Evolutionary conservation across 2,329 filamentous ascomycete genomes (phyloP).

Genomic region (Colletotrichum eleusines): DNA sequence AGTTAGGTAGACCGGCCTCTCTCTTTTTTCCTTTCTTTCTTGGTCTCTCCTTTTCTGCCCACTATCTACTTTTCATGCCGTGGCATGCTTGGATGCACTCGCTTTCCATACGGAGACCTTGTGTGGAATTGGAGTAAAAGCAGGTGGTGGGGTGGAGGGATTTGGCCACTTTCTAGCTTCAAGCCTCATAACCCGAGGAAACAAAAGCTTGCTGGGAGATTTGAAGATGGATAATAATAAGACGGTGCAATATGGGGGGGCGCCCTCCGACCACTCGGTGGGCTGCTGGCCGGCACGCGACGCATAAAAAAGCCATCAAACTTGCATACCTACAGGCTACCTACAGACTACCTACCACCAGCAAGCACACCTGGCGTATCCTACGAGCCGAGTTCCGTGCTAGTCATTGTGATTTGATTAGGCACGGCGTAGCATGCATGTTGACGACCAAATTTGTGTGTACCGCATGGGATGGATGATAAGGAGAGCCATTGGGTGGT

Average conservation of each 20-base stretch:
- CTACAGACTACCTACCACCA: neutral
- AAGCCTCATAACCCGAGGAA: neutral
- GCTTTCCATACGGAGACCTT: neutral
- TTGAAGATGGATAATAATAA: slow-evolving; percentile 11
- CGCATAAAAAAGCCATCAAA: slow-evolving; percentile 37
- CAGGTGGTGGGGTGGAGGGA: slow-evolving; percentile 32
- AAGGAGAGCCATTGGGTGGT: neutral
- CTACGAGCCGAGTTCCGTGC: neutral
- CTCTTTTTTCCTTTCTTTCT: neutral
- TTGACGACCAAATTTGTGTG: slow-evolving; percentile 22
- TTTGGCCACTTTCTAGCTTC: slow-evolving; percentile 11
- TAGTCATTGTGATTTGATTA: slow-evolving; percentile 1
- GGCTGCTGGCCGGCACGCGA: slow-evolving; percentile 17
- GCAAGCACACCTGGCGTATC: neutral
- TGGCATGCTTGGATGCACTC: neutral
- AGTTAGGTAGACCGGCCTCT: no score
- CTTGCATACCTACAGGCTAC: slow-evolving; percentile 28
- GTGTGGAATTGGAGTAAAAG: slow-evolving; percentile 19
- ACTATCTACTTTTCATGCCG: neutral
- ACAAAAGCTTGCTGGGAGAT: neutral
- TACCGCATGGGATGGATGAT: slow-evolving; percentile 16
- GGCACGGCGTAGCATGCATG: neutral
- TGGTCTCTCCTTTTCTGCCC: no score
- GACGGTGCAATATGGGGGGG: slow-evolving; percentile 18
- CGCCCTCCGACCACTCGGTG: slow-evolving; percentile 6